Evolutionary conservation across 495 filamentous ascomycete genomes (phyloP).

Genomic region (Umbilicaria muhlenbergii): DNA sequence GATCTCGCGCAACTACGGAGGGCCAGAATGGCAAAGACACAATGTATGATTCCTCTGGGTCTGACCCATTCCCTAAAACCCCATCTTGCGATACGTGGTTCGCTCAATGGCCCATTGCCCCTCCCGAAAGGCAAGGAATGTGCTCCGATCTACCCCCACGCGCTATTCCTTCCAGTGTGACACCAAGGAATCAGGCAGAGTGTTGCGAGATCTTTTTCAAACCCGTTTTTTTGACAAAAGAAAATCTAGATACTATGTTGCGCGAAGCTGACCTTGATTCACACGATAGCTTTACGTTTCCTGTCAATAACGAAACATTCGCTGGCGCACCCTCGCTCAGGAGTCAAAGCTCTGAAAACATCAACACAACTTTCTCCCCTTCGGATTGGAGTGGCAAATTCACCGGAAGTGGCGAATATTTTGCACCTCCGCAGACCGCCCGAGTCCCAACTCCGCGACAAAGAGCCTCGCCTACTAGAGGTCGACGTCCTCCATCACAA

Average conservation of each 20-base stretch:
- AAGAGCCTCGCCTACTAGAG: constrained; percentile 21
- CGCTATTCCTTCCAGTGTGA: constrained; percentile 11
- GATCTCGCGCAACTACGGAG: not conserved
- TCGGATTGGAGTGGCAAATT: constrained; percentile 44
- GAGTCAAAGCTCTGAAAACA: constrained; percentile 52
- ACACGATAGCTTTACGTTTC: constrained; percentile 32
- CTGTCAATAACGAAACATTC: constrained; percentile 23
- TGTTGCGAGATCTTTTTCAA: not conserved
- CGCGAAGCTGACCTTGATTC: constrained; percentile 11
- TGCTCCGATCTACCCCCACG: not conserved
- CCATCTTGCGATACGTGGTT: constrained; percentile 10
- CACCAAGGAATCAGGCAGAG: not conserved
- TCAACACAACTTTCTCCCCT: constrained; percentile 59
- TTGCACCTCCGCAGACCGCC: constrained; percentile 23
- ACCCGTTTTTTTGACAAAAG: not conserved
- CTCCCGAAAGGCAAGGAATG: constrained; percentile 1
- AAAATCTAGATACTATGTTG: not conserved
- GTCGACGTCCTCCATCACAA: constrained; percentile 6
- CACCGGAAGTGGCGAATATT: constrained; percentile 30
- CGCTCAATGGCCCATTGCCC: constrained; percentile 6
- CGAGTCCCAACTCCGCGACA: constrained; percentile 21
- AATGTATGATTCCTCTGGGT: constrained; percentile 14
- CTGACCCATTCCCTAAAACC: constrained; percentile 12
- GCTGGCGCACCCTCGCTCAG: constrained; percentile 22
- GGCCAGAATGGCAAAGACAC: constrained; percentile 5